Conservation (phyloP, 73 alveolate species). For the Paramecium octaurelia region DNA sequence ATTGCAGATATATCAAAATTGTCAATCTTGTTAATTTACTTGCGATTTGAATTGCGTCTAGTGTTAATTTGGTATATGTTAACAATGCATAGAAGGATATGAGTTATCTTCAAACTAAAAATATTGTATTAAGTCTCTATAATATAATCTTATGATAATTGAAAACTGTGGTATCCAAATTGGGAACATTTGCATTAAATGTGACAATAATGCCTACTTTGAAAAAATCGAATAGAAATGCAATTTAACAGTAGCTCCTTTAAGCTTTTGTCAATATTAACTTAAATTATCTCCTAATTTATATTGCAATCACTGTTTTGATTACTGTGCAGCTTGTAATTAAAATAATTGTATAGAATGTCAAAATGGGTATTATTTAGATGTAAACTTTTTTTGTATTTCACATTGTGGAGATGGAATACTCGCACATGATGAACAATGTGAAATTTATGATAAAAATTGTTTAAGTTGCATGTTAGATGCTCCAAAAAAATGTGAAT, state of each 20-base stretch:
- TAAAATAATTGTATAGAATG: not conserved
- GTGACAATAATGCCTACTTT: not conserved
- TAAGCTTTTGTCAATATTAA: not conserved
- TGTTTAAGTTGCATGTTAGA: not conserved
- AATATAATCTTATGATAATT: not conserved
- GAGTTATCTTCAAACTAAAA: not conserved
- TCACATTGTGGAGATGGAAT: not conserved
- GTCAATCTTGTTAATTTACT: not conserved
- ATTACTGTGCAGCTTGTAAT: not conserved
- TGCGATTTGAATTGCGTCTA: not conserved
- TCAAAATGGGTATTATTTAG: not conserved
- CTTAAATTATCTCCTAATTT: not conserved
- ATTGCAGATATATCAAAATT: constrained; percentile 37
- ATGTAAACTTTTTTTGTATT: not conserved
- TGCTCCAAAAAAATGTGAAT: not conserved
- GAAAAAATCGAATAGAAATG: not conserved
- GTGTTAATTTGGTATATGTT: not conserved
- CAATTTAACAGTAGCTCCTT: not conserved
- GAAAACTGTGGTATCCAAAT: not conserved
- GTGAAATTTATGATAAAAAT: not conserved
- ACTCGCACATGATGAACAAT: not conserved
- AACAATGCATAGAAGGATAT: not conserved
- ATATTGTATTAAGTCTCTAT: not conserved
- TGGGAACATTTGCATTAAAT: not conserved
- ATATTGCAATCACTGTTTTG: not conserved